Base-by-base conservation (phyloP, 441 rosid species). In the Aquilaria agallochum region DNA sequence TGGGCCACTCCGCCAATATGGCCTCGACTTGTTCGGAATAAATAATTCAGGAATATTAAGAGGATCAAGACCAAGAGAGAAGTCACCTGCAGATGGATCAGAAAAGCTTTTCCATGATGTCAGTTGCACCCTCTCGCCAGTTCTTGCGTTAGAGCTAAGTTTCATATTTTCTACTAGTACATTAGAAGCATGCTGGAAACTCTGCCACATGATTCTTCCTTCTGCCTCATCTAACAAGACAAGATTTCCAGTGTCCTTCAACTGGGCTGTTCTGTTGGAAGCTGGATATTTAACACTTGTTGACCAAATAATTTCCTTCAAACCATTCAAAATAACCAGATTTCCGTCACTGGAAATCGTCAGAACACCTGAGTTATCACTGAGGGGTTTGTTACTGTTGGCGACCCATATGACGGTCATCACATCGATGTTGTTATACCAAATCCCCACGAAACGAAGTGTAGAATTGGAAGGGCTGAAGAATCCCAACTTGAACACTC, bases 21-120 rank as follows among this genome's bases (percentile, higher is more conserved):
- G 72, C 9, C 9, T 40, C 11, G 13, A 55, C 31, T 67, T 64
- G 12, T 81, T 83, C 87, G 84, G 74, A 8, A 79, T 42, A 8
- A 79, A 31, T 63, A 53, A 13, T 69, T 87, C 74, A n/a, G 87
- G 79, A 14, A 74, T 72, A 31, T 42, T 59, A 5, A 3, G 49
- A 31, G 59, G 69, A 51, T 55, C 56, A 3, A 83, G 11, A 31
- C 80, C 82, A 11, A 6, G 55, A 4, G 80, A 66, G 58, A 79
- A 88, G 52, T 59, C 62, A 51, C 89, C 85, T 6, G 36, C 53
- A 8, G 89, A 75, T 48, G 90, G 90, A 76, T 87, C 80, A 32
- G 59, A 66, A 30, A 53, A 33, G 52, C 71, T 61, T 75, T 49
- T 74, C 94, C 86, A 78, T 15, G 89, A 85, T 31, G 78, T 68